Base-by-base conservation (phyloP, 495 filamentous ascomycete species). In the Darksidea phi region DNA sequence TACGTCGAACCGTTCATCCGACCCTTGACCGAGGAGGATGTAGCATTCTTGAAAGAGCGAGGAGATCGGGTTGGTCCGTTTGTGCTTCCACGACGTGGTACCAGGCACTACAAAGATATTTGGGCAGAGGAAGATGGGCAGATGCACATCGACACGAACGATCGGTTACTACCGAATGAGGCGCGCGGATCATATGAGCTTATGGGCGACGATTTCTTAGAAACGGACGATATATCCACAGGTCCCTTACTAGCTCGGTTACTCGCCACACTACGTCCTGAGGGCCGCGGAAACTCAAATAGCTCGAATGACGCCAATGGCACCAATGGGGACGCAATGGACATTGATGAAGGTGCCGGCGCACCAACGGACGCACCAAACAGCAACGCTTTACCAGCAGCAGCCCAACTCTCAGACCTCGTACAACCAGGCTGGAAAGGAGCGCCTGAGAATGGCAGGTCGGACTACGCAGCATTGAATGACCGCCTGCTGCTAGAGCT, bases 91-190 rank as follows among this genome's bases (percentile, higher is more conserved):
- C 84, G 85, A 50, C 86, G 92, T 8, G 94, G 91, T 36, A 88
- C 89, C 73, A 85, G 84, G 62, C 85, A 87, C 69, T 97, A 97
- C 74, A 85, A 80, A 11, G 91, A 97, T 58, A 76, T 89, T 4
- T 99, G 95, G 95, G 85, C 90, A 0, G 90, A 95, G 63, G 94
- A 98, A 67, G 94, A 98, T 65, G 89, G 89, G 1, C 73, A 81
- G 7, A 85, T 89, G 77, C 82, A 84, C 13, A 72, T 87, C 18
- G 89, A 92, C 61, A 80, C 80, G 12, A 77, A 79, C 38, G 85
- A 83, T 59, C 75, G 48, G 10, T 48, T 90, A 1, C 83, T 87
- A 15, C 76, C 89, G 1, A 97, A 96, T 71, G 85, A 94, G 70
- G 77, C 91, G 6, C 85, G 89, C 11, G 94, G 94, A 28, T 89